Conservation (phyloP, 2,329 filamentous ascomycete species). For the Diaporthe citrichinensis region DNA sequence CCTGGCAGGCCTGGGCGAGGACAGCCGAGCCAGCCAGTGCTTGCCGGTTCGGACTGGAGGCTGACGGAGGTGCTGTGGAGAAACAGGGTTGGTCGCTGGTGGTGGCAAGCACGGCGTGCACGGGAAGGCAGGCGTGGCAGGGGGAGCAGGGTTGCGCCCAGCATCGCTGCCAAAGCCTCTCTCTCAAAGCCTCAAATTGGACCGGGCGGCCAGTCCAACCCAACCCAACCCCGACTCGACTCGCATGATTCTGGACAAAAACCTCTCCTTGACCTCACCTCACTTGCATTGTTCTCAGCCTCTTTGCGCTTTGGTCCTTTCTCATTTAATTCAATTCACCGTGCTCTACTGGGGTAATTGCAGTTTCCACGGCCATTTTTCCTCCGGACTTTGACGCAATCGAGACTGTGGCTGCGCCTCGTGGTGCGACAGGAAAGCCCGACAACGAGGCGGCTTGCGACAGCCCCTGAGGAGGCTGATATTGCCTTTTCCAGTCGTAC, state of each 20-base stretch:
- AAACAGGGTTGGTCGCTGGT: conserved; percentile 21
- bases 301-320: not conserved
- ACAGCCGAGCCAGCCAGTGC: not conserved
- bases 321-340: not conserved
- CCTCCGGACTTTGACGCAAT: not conserved
- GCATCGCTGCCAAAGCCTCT: conserved; percentile 26
- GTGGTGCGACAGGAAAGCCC: conserved; percentile 7
- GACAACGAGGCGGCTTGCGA: conserved; percentile 2
- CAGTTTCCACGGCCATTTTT: not conserved
- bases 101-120: conserved; percentile 9
- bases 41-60: not conserved
- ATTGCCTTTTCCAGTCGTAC: not conserved
- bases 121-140: not conserved
- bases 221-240: not conserved
- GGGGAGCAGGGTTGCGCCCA: conserved; percentile 9
- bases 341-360: not conserved
- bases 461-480: not conserved
- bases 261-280: not conserved
- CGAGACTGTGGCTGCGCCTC: not conserved
- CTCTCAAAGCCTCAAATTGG: conserved; percentile 2
- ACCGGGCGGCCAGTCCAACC: conserved; percentile 3
- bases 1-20: not conserved
- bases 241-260: not conserved
- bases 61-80: conserved; percentile 24
- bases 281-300: not conserved